Base-by-base conservation (phyloP, 257 asterid genomes). In the Gynochthodes officinalis region DNA sequence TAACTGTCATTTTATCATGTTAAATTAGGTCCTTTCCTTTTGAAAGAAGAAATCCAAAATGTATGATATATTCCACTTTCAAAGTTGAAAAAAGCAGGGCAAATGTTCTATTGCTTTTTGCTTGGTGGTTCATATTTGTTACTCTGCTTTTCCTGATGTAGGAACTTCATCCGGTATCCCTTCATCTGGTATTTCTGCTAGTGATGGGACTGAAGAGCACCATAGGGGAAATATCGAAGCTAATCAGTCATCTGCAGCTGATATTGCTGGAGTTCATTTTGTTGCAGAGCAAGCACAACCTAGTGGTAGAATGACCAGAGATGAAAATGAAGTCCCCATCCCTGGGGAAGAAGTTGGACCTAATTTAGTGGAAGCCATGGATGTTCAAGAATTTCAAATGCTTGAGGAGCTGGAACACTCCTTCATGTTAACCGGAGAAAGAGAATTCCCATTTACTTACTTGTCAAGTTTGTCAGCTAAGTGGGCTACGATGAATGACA, bases 401-500 rank as follows among this genome's bases (percentile, higher is more conserved):
- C 77, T 76, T 75, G 87, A 91, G 73, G 88, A 80, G 48, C 59
- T 79, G 79, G 87, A 84, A 64, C 88, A 73, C 66, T 78, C 83
- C 49, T 83, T 67, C 71, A 69, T 89, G 46, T 85, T 78, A 76
- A 76, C 80, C 25, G 78, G 86, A 75, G 91, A 84, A 61, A 79
- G 86, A 30, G 91, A 88, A 79, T 69, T 69, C 50, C 99, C 99
- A 64, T 95, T 92, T 77, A 87, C 94, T 43, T 95, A 95, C 89
- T 79, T 95, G 88, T 95, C 97, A 62, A 89, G 88, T 78, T 72
- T 95, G 79, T 90, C 90, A 6, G 87, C 92, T 67, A 89, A 90
- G 81, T 74, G 77, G 73, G 82, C 78, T 55, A 84, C 87, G 57
- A 74, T 70, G 58, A 78, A 77, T 57, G 89, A 73, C 67, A 83